Evolutionary conservation across 768 basidiomycete species (phyloP).

Genomic region (Rhodotorula toruloides): DNA sequence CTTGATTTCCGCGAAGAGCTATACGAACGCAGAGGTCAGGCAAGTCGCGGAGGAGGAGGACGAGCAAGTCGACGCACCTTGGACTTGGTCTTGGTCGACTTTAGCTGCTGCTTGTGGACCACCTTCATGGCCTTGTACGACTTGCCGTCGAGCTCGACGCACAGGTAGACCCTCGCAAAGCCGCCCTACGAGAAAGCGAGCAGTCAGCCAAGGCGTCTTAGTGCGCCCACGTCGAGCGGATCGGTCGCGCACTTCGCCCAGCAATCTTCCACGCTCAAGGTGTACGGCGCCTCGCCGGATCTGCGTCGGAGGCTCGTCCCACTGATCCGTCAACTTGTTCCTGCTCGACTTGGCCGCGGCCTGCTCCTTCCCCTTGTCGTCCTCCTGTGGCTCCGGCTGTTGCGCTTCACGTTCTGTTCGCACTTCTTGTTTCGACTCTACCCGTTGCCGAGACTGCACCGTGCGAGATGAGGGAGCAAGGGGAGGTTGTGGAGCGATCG

Average conservation of each 20-base stretch:
- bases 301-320: slow-evolving; percentile 37
- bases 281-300: slow-evolving; percentile 29
- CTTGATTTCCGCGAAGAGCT: slow-evolving; percentile 99
- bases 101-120: slow-evolving; percentile 82
- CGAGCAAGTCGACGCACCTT: slow-evolving; percentile 57
- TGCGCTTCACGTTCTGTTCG: no score
- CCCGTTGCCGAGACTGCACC: no score
- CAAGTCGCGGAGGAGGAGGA: not conserved
- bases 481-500: no score
- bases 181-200: slow-evolving; percentile 58
- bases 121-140: slow-evolving; percentile 79
- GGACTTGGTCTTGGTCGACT: slow-evolving; percentile 93
- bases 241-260: slow-evolving; percentile 42
- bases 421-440: no score
- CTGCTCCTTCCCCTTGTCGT: slow-evolving; percentile 11
- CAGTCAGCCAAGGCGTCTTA: not conserved
- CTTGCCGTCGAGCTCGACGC: slow-evolving; percentile 62
- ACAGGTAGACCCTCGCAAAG: slow-evolving; percentile 93
- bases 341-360: not conserved
- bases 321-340: slow-evolving; percentile 40
- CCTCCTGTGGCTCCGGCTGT: not conserved
- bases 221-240: not conserved
- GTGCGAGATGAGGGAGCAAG: no score
- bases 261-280: slow-evolving; percentile 38
- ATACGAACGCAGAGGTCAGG: not conserved